Evolutionary conservation across 2,329 filamentous ascomycete genomes (phyloP).

Genomic region (Periconia sp.): DNA sequence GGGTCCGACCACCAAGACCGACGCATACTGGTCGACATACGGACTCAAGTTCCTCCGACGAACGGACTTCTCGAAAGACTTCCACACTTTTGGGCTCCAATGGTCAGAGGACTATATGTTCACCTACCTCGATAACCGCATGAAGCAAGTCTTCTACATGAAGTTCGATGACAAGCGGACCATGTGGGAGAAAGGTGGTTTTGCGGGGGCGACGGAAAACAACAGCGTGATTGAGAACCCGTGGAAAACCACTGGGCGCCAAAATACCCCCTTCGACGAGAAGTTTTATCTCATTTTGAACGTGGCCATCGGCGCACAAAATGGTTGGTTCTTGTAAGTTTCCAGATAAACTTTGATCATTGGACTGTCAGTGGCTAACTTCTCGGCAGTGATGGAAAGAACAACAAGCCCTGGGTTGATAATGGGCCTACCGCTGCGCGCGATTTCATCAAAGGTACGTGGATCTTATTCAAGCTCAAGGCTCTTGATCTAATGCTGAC

Average conservation of each 20-base stretch:
- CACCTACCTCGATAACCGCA: constrained; percentile 76
- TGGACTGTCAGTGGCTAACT: no score
- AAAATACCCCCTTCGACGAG: constrained; percentile 73
- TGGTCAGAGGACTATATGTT: constrained; percentile 87
- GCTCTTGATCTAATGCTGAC: constrained; percentile 53
- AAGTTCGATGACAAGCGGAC: constrained; percentile 58
- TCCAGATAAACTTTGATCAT: background rate
- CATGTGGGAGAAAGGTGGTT: constrained; percentile 69
- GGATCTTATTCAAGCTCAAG: background rate
- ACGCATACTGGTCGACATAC: constrained; percentile 26
- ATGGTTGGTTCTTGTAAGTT: constrained; percentile 76
- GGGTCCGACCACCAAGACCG: constrained; percentile 51
- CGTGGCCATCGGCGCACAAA: constrained; percentile 73
- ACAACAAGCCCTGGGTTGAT: constrained; percentile 70
- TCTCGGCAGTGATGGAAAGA: constrained; percentile 47
- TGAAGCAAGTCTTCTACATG: constrained; percentile 77
- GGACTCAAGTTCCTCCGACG: constrained; percentile 53
- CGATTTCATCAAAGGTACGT: constrained; percentile 29
- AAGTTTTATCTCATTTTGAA: constrained; percentile 75
- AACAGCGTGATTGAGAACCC: constrained; percentile 63
- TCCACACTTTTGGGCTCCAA: constrained; percentile 68
- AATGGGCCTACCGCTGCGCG: constrained; percentile 20
- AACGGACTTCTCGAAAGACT: constrained; percentile 67
- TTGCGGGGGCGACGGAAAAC: constrained; percentile 63
- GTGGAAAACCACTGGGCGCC: constrained; percentile 63